Base-by-base conservation (phyloP, 805 yeast genomes). In the Nakazawaea siamensis region DNA sequence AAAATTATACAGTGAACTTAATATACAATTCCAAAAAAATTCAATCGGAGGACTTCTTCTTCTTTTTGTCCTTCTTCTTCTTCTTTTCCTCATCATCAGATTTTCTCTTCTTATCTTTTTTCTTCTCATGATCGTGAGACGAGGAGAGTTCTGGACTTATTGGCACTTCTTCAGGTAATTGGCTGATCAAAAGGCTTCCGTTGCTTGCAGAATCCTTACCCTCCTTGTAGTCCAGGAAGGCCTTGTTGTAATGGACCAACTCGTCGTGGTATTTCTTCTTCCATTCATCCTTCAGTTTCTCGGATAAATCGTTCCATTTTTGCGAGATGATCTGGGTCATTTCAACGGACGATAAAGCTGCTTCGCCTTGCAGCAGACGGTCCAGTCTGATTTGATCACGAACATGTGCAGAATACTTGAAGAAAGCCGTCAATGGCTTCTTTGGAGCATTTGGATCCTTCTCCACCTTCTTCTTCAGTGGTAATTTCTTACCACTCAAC, bases 401-500 rank as follows among this genome's bases (percentile, higher is more conserved):
- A 44, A 76, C 72, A 45, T 74, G 76, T 44, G 81, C 78, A 35
- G 85, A 76, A 58, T 76, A 90, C 27, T 77, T 70, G 57, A 90
- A 83, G 63, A 77, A 88, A 29, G 84, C 81, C 16, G 96, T 87
- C 51, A 85, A 66, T 12, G 98, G 97, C 51, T 87, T 87, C 68
- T 84, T 86, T 40, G 98, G 98, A 29, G 95, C 96, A 50, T 83
- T 80, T 34, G 97, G 97, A 58, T 90, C 97, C 47, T 60, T 66
- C 35, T 60, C 66, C 25, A 54, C 62, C 48, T 65, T 68, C 49
- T 71, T 74, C 59, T 73, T 79, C 45, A 63, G 66, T 55, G 66
- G 66, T 29, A 50, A 39, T 45, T 52, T 43, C 59, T 62, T 65
- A 42, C 55, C 45, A 19, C 42, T 48, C 16, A 19, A 49, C 11